These are phyloP conservation scores for Cordyceps tenuipes DNA, from an alignment of 2,329 filamentous ascomycete species.

Conservation along the genomic window DNA sequence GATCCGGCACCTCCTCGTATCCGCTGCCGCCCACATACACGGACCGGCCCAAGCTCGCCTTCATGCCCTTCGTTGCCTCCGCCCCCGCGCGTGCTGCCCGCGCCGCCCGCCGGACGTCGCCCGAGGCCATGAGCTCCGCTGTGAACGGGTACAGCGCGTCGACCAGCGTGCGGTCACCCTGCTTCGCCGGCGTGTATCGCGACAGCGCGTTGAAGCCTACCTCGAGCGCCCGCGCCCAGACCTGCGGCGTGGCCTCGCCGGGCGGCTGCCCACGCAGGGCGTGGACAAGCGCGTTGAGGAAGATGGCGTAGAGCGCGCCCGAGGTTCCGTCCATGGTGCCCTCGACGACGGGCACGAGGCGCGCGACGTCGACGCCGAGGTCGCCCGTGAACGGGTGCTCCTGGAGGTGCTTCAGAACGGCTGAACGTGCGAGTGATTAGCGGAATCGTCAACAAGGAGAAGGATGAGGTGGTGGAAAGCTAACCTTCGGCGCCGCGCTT, in stretches of 20 bases:
- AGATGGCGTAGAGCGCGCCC: constrained; percentile 64
- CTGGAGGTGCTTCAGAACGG: constrained; percentile 42
- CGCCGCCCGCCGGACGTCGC: constrained; percentile 64
- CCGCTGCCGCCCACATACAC: constrained; percentile 38
- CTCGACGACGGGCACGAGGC: constrained; percentile 47
- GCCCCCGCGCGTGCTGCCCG: constrained; percentile 67
- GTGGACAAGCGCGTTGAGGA: constrained; percentile 75
- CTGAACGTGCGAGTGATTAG: constrained; percentile 22
- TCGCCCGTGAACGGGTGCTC: constrained; percentile 40
- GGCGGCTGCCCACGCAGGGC: constrained; percentile 39
- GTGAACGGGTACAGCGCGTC: constrained; percentile 89
- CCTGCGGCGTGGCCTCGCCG: constrained; percentile 26
- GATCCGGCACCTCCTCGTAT: constrained; percentile 44
- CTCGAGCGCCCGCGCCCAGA: constrained; percentile 58
- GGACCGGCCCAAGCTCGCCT: constrained; percentile 65
- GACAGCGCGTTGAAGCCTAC: constrained; percentile 62
- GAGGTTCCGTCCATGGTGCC: constrained; percentile 54
- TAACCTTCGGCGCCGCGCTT: constrained; percentile 75
- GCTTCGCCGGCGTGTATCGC: constrained; percentile 81
- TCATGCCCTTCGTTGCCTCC: constrained; percentile 84
- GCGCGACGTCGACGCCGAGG: constrained; percentile 42
- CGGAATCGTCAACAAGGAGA: constrained; percentile 6
- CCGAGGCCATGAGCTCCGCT: constrained; percentile 55
- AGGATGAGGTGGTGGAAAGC: constrained; percentile 12
- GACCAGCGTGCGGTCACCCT: constrained; percentile 82